Percentiles rank a stretch among this genome's conserved stretches.
Conservation (phyloP, 129 eudicot genomes). For the Flaveria bidentis region DNA sequence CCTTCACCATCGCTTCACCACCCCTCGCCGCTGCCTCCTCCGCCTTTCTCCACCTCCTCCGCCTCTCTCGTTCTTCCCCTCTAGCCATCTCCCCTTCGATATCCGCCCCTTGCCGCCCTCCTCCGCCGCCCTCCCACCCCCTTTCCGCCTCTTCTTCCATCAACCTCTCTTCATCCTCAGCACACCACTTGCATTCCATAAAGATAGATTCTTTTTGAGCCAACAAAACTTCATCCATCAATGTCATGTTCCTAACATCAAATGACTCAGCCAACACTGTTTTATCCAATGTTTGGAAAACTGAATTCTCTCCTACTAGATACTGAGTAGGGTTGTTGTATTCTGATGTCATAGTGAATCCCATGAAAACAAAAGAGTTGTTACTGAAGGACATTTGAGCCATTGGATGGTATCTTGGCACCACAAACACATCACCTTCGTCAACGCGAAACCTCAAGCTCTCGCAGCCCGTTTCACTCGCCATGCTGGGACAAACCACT, state of each 20-base stretch:
- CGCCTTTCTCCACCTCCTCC: background rate
- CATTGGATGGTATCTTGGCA: slow-evolving; percentile 69
- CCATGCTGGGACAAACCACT: slow-evolving; percentile 53
- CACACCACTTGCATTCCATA: slow-evolving; percentile 61
- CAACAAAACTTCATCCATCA: slow-evolving; percentile 37
- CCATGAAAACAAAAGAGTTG: slow-evolving; percentile 63
- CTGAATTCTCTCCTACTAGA: slow-evolving; percentile 59
- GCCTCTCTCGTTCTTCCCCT: background rate
- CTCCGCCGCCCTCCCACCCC: slow-evolving; percentile 15
- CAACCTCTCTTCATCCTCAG: slow-evolving; percentile 47
- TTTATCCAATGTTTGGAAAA: slow-evolving; percentile 44
- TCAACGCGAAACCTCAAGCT: slow-evolving; percentile 50
- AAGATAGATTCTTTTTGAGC: slow-evolving; percentile 47
- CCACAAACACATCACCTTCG: slow-evolving; percentile 78
- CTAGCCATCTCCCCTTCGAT: slow-evolving; percentile 13
- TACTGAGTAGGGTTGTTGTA: slow-evolving; percentile 55
- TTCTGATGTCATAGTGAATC: slow-evolving; percentile 50
- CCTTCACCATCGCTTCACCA: slow-evolving; percentile 22
- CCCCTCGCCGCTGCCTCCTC: slow-evolving; percentile 8
- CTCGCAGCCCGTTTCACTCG: slow-evolving; percentile 37
- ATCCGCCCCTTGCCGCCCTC: slow-evolving; percentile 16
- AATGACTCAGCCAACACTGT: slow-evolving; percentile 55
- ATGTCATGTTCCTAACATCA: slow-evolving; percentile 39
- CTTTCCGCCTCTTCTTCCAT: slow-evolving; percentile 1
- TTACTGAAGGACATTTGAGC: slow-evolving; percentile 71